Base-by-base conservation (phyloP, 2,329 filamentous ascomycete genomes). In the Cladosporium cucumerinum region DNA sequence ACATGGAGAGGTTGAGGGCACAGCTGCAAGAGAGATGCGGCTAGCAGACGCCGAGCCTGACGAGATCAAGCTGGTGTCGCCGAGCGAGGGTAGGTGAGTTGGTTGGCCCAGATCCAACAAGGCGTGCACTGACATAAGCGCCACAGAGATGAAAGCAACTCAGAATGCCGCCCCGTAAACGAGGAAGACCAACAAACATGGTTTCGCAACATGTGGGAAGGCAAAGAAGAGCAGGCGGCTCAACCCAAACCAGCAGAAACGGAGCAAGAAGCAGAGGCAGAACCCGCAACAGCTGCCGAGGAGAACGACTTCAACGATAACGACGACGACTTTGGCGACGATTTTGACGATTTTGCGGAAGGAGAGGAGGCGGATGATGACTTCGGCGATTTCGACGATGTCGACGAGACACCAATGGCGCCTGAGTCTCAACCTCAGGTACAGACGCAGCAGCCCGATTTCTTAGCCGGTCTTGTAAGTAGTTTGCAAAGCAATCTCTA, bases 281-380 rank as follows among this genome's bases (percentile, higher is more conserved):
- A 55, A 57, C 48, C 30, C 23, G 32, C 59, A 61, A 32, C 26
- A 54, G 30, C 51, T 30, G 49, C 67, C 57, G 66, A 66, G 46
- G 62, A 68, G 52, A 63, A 84, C 69, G 84, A 86, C 71, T 85
- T 87, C 71, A 85, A 84, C 57, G 83, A 81, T 67, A 80, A 80
- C 64, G 82, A 82, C 69, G 82, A 79, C 21, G 81, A 82, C 69
- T 82, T 79, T 21, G 76, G 77, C 61, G 87, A 87, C 67, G 88
- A 91, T 72, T 91, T 91, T 78, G 87, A 87, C 73, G 84, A 88
- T 67, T 86, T 88, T 73, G 82, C 83, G 72, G 78, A 82, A 69
- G 60, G 60, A 43, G 21, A 62, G 39, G 79, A 85, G 68, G 81
- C 78, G 49, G 75, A 76, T 57, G 80, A 82, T 72, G 81, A 83